A percentile compares a stretch with the other conserved stretches of the same genome.
phyloP scores from a whole-genome alignment of 2,329 filamentous ascomycete genomes.

The Phialemonium atrogriseum region DNA sequence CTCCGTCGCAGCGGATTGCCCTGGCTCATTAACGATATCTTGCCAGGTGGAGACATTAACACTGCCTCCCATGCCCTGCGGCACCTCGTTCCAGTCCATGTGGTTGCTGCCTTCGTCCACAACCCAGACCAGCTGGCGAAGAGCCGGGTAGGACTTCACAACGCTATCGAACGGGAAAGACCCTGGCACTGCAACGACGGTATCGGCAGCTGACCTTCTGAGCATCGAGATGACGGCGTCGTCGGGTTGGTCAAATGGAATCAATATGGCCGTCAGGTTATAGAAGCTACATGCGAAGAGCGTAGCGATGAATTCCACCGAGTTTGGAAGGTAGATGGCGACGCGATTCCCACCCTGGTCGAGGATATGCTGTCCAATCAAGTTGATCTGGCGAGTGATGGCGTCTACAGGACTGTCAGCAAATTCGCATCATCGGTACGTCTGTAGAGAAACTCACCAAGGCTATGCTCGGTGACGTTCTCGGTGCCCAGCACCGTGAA shows the following conservation, averaged over 20 bases:
- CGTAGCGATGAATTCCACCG: conserved; percentile 72
- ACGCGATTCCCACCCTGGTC: conserved; percentile 67
- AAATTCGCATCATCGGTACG: background rate
- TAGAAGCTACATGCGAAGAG: conserved; percentile 90
- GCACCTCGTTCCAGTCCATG: conserved; percentile 91
- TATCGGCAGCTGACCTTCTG: conserved; percentile 65
- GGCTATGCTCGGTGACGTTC: conserved; percentile 62
- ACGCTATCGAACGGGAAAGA: conserved; percentile 74
- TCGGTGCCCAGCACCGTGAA: conserved; percentile 73
- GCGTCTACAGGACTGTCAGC: conserved; percentile 40
- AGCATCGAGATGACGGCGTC: conserved; percentile 65
- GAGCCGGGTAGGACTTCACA: conserved; percentile 56
- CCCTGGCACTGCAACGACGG: conserved; percentile 76
- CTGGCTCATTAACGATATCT: conserved; percentile 69
- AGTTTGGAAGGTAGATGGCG: conserved; percentile 88
- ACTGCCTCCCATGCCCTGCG: conserved; percentile 63
- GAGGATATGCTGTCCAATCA: conserved; percentile 70
- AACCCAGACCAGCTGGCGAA: conserved; percentile 83
- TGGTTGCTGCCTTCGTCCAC: conserved; percentile 85
- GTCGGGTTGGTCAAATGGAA: conserved; percentile 73
- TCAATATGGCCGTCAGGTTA: conserved; percentile 71
- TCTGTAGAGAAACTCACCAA: conserved; percentile 34
- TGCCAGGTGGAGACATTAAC: conserved; percentile 90
- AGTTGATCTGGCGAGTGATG: conserved; percentile 76
- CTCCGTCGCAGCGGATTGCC: conserved; percentile 47